Evolutionary conservation across 179 eudicot species (phyloP), one percentile per base, ranked within the genome.

Genomic region (Amaranthus tricolor): DNA sequence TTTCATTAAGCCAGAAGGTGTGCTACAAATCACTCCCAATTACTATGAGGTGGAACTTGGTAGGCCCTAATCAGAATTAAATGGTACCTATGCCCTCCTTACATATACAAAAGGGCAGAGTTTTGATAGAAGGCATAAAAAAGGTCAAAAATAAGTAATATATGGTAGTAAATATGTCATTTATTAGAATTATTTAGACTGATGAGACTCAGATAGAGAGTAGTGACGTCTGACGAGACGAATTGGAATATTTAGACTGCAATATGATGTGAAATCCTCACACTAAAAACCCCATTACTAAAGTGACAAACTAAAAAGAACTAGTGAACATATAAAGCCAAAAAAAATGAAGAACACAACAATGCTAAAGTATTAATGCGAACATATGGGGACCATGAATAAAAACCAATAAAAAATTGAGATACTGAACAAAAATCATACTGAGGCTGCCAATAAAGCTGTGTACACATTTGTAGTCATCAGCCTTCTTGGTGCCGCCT

Each of bases 401-500:
- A 49, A 12, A 44, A 74, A 21, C 20, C 57, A 70, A 77, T 12
- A 64, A 57, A 12, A 44, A 74, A 21, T 43, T 51, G 64, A 77
- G 11, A 64, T 51, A 62, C 19, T 50, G n/a, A 15, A 69, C 66
- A 52, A 56, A 44, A 5, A 54, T 56, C 92, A 88, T 96, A 96
- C 99, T 89, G 99, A 85, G 80, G 97, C 97, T 64, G 90, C 96
- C 84, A 96, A 84, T 85, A 96, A 82, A 75, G 92, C 86, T 31
- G 83, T 89, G 86, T 93, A 96, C 20, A 84, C 92, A 79, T 82
- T 89, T 79, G 78, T 70, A 63, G 99, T 96, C 98, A 96, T 82
- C 72, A 96, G 99, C 81, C 99, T 90, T 80, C 90, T 88, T 31
- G 99, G 99, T 54, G 97, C 95, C 52, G 99, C 98, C 85, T 96